Evolutionary conservation across 257 asterid species (phyloP).

Genomic region (Gentiana dahurica): DNA sequence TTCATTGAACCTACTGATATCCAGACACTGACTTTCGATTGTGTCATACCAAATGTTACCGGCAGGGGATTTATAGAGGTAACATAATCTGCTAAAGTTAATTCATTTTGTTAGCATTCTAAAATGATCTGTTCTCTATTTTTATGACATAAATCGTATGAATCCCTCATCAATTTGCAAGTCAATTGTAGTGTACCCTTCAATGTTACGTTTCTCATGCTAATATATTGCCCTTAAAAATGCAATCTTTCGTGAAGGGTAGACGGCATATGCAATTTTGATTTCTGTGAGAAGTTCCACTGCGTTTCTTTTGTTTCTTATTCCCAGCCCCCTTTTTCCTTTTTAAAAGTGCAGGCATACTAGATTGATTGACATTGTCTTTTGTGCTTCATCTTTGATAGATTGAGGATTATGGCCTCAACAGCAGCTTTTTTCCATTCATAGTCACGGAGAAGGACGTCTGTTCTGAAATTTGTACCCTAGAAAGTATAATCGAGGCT

Average conservation of each 20-base stretch:
- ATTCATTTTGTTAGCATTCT: slow-evolving; percentile 1
- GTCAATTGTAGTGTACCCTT: too few relatives aligned
- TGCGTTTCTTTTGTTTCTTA: too few relatives aligned
- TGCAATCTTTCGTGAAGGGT: too few relatives aligned
- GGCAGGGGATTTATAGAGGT: slow-evolving; percentile 99
- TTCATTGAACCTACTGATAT: slow-evolving; percentile 33
- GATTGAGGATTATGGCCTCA: slow-evolving; percentile 64
- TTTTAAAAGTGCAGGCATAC: not conserved
- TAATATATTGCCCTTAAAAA: too few relatives aligned
- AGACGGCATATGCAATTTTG: too few relatives aligned
- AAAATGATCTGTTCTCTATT: not conserved
- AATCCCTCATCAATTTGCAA: too few relatives aligned
- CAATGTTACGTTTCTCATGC: too few relatives aligned
- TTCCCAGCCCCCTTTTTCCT: too few relatives aligned
- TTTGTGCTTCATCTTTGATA: slow-evolving; percentile 6
- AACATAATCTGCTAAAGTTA: not conserved
- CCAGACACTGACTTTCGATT: slow-evolving; percentile 63
- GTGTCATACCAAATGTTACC: slow-evolving; percentile 48
- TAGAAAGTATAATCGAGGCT: slow-evolving; percentile 48
- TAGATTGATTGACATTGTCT: not conserved
- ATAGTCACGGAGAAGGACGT: slow-evolving; percentile 61
- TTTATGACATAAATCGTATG: not conserved
- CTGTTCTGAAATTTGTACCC: slow-evolving; percentile 58
- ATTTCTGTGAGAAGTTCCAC: too few relatives aligned
- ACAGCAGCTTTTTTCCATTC: slow-evolving; percentile 63